Evolutionary conservation across 768 basidiomycete species (phyloP), one percentile per base, ranked within the genome.

Genomic region (Trametes elegans): DNA sequence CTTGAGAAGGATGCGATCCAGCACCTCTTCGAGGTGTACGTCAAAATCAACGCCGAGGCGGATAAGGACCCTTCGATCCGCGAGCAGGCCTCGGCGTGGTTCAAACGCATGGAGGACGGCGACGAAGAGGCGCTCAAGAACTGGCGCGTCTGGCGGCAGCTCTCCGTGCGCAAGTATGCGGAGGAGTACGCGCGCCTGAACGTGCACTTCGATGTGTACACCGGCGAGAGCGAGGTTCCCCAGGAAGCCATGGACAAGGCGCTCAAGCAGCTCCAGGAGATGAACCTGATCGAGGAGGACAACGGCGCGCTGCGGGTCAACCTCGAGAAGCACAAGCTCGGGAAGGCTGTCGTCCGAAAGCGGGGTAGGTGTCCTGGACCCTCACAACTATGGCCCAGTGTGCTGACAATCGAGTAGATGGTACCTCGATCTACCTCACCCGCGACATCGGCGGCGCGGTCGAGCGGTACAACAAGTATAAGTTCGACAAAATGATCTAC

Each of bases 371-470:
- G 19, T 43, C 16, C 28, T 7, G 14, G 26, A n/a, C 18, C 16
- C 34, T 19, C 10, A 11, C 23, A 9, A 13, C n/a, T 27, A 27
- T 26, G 13, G 9, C 14, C 18, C 4, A 11, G 16, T n/a, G 2
- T n/a, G 23, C 43, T 58, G n/a, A 51, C 34, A 10, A n/a, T 11
- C 23, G 32, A 14, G 1, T 43, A 95, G 94, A 97, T 59, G 94
- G 94, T 16, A 94, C 93, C 8, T 90, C 90, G 0, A 93, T 95
- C 60, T 97, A 97, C 70, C 81, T 96, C 48, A 94, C 92, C 8
- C 92, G 96, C 44, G 96, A 99, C 71, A 93, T 99, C 55, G 95
- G 87, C 42, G 96, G 88, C 19, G 94, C 95, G 1, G 85, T 88
- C 60, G 90, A 98, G 72, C 88, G 95, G 51, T 92, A 87, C 74